Conservation (phyloP, 192 early-diverging fungal genomes). For the Gryganskiella cystojenkinii region DNA sequence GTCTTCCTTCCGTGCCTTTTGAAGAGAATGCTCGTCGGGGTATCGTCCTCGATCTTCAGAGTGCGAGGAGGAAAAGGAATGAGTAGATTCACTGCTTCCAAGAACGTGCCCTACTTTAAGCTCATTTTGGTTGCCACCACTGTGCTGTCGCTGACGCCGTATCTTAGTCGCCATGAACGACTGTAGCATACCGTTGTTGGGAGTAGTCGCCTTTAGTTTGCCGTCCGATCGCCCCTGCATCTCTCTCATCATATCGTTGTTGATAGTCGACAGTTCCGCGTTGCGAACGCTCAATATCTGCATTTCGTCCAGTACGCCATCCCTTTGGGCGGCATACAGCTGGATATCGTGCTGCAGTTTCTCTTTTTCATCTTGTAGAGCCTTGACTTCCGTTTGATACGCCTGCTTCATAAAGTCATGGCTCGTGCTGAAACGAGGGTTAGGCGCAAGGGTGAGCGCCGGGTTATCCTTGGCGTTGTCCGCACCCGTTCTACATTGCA, state of each 20-base stretch:
- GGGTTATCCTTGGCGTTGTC: background rate
- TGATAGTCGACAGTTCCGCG: slow-evolving; percentile 56
- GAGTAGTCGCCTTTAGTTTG: background rate
- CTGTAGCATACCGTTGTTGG: slow-evolving; percentile 11
- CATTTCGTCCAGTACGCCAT: slow-evolving; percentile 58
- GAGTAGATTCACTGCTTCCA: slow-evolving; percentile 4
- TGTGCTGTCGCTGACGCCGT: slow-evolving; percentile 5
- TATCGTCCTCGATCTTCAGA: slow-evolving; percentile 13
- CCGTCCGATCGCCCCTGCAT: slow-evolving; percentile 15
- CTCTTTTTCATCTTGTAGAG: slow-evolving; percentile 53
- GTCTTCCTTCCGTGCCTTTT: slow-evolving; percentile 33
- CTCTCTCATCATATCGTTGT: slow-evolving; percentile 57
- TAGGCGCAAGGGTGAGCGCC: background rate
- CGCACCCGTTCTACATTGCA: no score
- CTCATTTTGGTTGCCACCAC: slow-evolving; percentile 5
- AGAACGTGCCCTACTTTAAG: background rate
- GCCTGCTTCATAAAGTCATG: slow-evolving; percentile 53
- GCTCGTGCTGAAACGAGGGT: slow-evolving; percentile 26
- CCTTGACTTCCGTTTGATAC: slow-evolving; percentile 51
- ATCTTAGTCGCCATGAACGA: slow-evolving; percentile 10
- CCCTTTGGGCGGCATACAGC: slow-evolving; percentile 42
- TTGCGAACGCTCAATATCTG: slow-evolving; percentile 58
- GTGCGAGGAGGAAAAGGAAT: background rate
- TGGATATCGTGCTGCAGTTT: slow-evolving; percentile 51
- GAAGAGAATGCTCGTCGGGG: background rate